A percentile compares a stretch with the other conserved stretches of the same genome.
phyloP scores from a whole-genome alignment of 2,329 filamentous ascomycete species.

The Onygena corvina region DNA sequence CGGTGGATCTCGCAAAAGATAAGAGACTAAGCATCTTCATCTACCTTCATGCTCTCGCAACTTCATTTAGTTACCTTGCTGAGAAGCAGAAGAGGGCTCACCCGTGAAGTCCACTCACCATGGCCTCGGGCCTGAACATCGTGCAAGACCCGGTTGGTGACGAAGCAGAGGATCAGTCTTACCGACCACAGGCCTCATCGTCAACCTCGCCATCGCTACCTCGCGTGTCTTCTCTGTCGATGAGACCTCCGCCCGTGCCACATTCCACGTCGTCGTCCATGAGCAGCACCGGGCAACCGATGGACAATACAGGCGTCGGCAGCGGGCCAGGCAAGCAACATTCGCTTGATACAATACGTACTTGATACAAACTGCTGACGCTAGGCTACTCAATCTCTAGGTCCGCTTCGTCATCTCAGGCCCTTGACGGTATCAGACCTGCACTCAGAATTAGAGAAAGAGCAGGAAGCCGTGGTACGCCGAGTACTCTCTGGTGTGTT shows the following conservation, averaged over 20 bases:
- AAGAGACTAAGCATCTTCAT: too few relatives aligned
- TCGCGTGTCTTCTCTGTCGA: conserved; percentile 38
- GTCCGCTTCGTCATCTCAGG: conserved; percentile 72
- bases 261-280: conserved; percentile 23
- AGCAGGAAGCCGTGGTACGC: conserved; percentile 82
- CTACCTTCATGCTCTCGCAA: too few relatives aligned
- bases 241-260: conserved; percentile 32
- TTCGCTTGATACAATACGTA: too few relatives aligned
- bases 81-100: too few relatives aligned
- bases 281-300: conserved; percentile 19
- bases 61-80: too few relatives aligned
- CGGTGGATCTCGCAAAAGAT: too few relatives aligned
- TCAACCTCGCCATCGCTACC: conserved; percentile 30
- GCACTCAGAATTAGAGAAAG: conserved; percentile 80
- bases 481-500: not conserved
- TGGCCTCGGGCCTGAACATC: not conserved
- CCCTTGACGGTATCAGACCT: conserved; percentile 81
- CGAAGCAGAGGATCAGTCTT: not conserved
- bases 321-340: conserved; percentile 29
- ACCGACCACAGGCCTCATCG: not conserved
- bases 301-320: conserved; percentile 29
- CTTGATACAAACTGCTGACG: not conserved
- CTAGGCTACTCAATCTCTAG: conserved; percentile 28
- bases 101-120: not conserved
- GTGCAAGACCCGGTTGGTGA: not conserved